Base-by-base conservation (phyloP, 2,329 filamentous ascomycete species). In the Neofusicoccum kwambonambiense region DNA sequence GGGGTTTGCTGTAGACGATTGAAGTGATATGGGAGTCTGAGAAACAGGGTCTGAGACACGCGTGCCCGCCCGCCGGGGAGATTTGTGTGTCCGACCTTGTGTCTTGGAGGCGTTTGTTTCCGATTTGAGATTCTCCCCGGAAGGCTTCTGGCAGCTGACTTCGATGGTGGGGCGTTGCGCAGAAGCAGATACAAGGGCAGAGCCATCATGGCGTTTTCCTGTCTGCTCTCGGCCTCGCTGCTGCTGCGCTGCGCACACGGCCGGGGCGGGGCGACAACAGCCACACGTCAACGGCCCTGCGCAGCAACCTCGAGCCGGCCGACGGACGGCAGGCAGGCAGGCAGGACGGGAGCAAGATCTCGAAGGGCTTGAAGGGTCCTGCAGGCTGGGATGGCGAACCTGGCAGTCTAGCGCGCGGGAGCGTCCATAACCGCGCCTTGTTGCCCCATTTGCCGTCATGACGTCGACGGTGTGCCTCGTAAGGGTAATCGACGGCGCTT, bases 11-110 rank as follows among this genome's bases (percentile, higher is more conserved):
- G 56, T 15, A 37, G 41, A 22, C 15, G 22, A 19, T 6, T 22
- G 15, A 60, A 17, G 11, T 2, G 11, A 2, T 22, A 3, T 3
- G 3, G n/a, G 9, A 39, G 50, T 52, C 34, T 52, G 50, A 52
- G 56, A 35, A 60, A 45, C 22, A 49, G 56, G 56, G 42, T 60
- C 39, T 49, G 56, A 60, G 56, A 60, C 56, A 60, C 27, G 27
- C 27, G 27, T 31, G 27, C 27, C 4, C 11, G 27, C 47, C 2
- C 39, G 22, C 27, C 27, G 56, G 42, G 34, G 8, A 34, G 15
- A 44, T 27, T 22, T 9, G 19, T 22, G 22, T 1, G 22, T 22
- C 22, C 22, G 13, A 12, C n/a, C 50, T 31, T 17, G 50, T 22
- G 27, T 31, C 19, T 31, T 34, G 54, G 31, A 39, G 22, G n/a